Base-by-base conservation (phyloP, 805 yeast species). In the Saccharomycopsis fibuligera region DNA sequence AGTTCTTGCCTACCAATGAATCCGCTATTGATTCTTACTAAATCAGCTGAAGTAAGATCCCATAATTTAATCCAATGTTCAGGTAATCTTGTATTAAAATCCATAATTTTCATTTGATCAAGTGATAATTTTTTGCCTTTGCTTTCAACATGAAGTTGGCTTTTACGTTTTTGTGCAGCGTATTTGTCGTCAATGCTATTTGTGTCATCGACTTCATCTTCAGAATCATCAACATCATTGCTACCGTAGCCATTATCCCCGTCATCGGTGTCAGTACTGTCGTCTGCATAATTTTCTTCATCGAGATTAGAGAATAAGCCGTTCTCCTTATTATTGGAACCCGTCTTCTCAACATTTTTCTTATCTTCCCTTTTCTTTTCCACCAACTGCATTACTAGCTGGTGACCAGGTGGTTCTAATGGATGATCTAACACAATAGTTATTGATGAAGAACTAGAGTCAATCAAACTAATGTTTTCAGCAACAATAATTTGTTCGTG, bases 361-460 rank as follows among this genome's bases (percentile, higher is more conserved):
- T 17, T n/a, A 19, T 16, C 33, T 2, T 12, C 19, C 4, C 24
- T 41, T 4, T 22, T 38, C 27, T 44, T 51, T 36, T 51, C 52
- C 14, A 51, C 40, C 36, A 52, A 49, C 24, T 52, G 53, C 45
- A 49, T 41, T 6, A 52, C 50, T n/a, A 52, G 31, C n/a, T 52
- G 55, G 35, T 52, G 53, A 5, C 48, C 42, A 17, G 46, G 30
- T 8, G 54, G 39, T 23, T 52, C 50, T 9, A 49, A 17, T n/a
- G 55, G 55, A 30, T 52, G 55, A 36, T 52, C 55, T 37, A 52
- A 45, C 6, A 49, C 52, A 29, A 52, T 30, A n/a, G 55, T 45
- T 8, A 52, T 49, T 6, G 39, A 36, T 1, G 53, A 40, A 1
- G 54, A 48, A 41, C 44, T 49, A 3, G 45, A 49, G 33, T 52